Base-by-base conservation (phyloP, 2,329 filamentous ascomycete species). In the Alternaria sp. region DNA sequence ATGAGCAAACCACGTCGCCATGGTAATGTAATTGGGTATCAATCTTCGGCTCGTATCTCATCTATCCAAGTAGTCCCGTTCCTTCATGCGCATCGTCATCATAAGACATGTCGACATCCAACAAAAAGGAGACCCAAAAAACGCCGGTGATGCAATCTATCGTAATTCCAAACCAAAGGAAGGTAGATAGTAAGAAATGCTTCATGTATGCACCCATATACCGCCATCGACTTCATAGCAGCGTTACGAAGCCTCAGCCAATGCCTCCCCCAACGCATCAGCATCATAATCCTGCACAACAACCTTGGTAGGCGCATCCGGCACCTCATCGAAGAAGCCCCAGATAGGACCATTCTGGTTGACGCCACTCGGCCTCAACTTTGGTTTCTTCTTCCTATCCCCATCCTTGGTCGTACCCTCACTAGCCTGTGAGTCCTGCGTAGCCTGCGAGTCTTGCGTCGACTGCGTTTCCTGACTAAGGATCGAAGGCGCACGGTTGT, bases 301-400 rank as follows among this genome's bases (percentile, higher is more conserved):
- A 3, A 79, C 71, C 41, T 75, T 75, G 0, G 66, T 70, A 3
- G 77, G 75, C 16, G 75, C 72, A 36, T 71, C 68, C 2, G 73
- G 75, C 4, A 75, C 68, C 38, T 75, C 71, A 42, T 75, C 72
- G 34, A 78, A 77, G 63, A 80, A 74, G n/a, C 78, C 78, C 68
- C 75, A 75, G 14, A 80, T 78, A 0, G 78, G 75, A 0, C 78
- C 78, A 1, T 58, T 62, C 51, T 80, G 78, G 52, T 80, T 80
- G 9, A 80, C 72, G 12, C 78, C 78, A 3, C 76, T 69, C 0
- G 76, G 66, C 22, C 78, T 55, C 5, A 77, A 54, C 22, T 64
- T 70, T 4, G 56, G 51, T 47, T 71, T 64, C 5, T 67, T 65
- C 43, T 65, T 71, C 61, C 62, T 38, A n/a, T 43, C 39, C 51